Evolutionary conservation across 2,329 filamentous ascomycete genomes (phyloP).

Genomic region (Helminthosporium solani): DNA sequence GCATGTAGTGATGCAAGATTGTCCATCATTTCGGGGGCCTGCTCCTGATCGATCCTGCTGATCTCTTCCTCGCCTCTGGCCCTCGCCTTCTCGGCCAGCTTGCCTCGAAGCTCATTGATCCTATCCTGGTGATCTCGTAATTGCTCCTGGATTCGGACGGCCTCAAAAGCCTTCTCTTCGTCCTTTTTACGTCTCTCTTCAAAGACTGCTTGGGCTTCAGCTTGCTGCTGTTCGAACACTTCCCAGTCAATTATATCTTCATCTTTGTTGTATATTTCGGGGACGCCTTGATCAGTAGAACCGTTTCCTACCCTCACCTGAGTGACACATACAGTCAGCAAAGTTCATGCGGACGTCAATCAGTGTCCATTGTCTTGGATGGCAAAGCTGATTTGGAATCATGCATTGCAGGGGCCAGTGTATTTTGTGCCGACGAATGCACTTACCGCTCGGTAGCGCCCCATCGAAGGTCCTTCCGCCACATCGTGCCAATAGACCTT

Average conservation of each 20-base stretch:
- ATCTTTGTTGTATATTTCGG: slow-evolving; percentile 21
- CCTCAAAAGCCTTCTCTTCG: slow-evolving; percentile 62
- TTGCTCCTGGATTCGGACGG: slow-evolving; percentile 65
- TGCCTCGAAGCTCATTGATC: slow-evolving; percentile 61
- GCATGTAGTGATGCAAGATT: slow-evolving; percentile 29
- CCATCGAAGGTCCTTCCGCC: not conserved
- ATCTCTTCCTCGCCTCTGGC: slow-evolving; percentile 7
- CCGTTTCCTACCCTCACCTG: slow-evolving; percentile 9
- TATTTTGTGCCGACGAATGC: too few species aligned
- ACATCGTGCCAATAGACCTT: slow-evolving; percentile 75
- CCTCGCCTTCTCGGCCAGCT: slow-evolving; percentile 55
- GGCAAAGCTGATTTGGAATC: too few species aligned
- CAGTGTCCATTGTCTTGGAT: too few species aligned
- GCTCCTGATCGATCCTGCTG: slow-evolving; percentile 10
- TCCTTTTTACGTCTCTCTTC: slow-evolving; percentile 65
- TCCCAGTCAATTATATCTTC: slow-evolving; percentile 64
- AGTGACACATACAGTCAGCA: too few species aligned
- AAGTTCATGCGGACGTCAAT: too few species aligned
- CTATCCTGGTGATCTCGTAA: slow-evolving; percentile 66
- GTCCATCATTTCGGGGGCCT: slow-evolving; percentile 1
- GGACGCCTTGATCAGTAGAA: slow-evolving; percentile 13
- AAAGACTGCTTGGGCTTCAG: slow-evolving; percentile 68
- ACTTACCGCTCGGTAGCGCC: not conserved
- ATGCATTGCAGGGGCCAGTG: too few species aligned
- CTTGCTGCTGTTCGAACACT: slow-evolving; percentile 67